Conservation (phyloP, 2,329 filamentous ascomycete species). For the Beauveria rudraprayagi region DNA sequence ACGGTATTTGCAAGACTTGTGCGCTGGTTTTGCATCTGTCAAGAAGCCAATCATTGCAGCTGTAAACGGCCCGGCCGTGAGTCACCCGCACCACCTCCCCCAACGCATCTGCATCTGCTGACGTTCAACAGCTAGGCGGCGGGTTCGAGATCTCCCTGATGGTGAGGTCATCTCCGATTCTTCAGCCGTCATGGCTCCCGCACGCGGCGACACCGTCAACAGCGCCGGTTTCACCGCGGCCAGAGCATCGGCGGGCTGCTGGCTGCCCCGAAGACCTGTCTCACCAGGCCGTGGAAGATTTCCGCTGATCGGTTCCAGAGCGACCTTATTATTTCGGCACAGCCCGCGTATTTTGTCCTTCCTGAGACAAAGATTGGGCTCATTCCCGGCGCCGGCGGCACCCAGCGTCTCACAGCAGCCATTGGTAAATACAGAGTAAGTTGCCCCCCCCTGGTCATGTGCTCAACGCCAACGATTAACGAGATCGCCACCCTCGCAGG, state of each 20-base stretch:
- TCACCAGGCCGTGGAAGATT: not conserved
- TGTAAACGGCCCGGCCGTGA: constrained; percentile 32
- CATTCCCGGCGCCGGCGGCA: constrained; percentile 21
- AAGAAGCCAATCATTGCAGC: constrained; percentile 33
- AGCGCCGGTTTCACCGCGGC: too few species aligned
- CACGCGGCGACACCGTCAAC: too few species aligned
- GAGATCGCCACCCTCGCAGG: not conserved
- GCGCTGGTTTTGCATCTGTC: constrained; percentile 3
- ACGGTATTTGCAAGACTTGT: constrained; percentile 23
- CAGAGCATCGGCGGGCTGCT: too few species aligned
- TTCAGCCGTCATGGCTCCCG: too few species aligned
- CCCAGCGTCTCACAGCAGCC: constrained; percentile 18
- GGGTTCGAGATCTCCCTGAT: constrained; percentile 34
- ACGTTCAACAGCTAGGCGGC: constrained; percentile 27
- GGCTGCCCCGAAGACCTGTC: not conserved
- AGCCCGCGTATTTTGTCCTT: constrained; percentile 18
- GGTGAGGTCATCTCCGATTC: constrained; percentile 19
- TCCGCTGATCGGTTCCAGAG: constrained; percentile 14
- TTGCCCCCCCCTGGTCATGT: not conserved
- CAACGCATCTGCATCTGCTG: not conserved
- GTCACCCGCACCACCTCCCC: constrained; percentile 11
- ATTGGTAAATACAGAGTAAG: constrained; percentile 20
- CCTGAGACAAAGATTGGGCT: constrained; percentile 21
- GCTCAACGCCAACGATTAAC: not conserved
- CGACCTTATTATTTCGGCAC: constrained; percentile 18